phyloP scores from a whole-genome alignment of 2,329 filamentous ascomycete genomes.

The Neobulgaria alba region DNA sequence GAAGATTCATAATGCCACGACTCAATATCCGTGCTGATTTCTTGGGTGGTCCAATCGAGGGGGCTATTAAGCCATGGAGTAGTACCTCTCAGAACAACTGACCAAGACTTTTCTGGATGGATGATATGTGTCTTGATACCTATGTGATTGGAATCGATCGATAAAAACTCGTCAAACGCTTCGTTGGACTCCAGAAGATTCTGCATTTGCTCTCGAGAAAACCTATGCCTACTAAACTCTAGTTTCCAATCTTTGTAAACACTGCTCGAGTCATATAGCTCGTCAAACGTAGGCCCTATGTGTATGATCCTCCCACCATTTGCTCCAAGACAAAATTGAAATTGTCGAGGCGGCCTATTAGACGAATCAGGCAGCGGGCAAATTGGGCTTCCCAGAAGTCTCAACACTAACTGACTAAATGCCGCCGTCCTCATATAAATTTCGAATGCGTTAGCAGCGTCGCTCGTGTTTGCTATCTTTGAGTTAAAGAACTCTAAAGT shows the following conservation, averaged over 20 bases:
- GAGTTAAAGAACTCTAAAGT: background rate
- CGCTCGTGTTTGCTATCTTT: background rate
- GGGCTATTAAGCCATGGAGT: background rate
- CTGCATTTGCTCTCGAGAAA: background rate
- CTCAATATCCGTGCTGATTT: background rate
- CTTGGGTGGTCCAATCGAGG: background rate
- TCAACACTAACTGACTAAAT: conserved; percentile 1
- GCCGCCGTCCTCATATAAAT: background rate
- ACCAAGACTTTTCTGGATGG: background rate
- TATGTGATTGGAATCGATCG: background rate
- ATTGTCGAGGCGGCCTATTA: background rate
- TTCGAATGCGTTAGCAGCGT: background rate
- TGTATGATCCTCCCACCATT: background rate
- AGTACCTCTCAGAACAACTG: background rate
- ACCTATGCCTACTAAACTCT: background rate
- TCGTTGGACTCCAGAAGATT: background rate
- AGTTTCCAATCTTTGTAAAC: background rate
- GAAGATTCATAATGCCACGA: background rate
- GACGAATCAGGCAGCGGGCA: background rate
- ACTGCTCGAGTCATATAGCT: background rate
- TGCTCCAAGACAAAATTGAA: background rate
- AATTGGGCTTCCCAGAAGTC: background rate
- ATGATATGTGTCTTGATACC: background rate
- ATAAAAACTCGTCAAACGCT: background rate
- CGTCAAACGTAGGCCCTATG: conserved; percentile 3